Base-by-base conservation (phyloP, 495 filamentous ascomycete species). In the Penicillium canariense region DNA sequence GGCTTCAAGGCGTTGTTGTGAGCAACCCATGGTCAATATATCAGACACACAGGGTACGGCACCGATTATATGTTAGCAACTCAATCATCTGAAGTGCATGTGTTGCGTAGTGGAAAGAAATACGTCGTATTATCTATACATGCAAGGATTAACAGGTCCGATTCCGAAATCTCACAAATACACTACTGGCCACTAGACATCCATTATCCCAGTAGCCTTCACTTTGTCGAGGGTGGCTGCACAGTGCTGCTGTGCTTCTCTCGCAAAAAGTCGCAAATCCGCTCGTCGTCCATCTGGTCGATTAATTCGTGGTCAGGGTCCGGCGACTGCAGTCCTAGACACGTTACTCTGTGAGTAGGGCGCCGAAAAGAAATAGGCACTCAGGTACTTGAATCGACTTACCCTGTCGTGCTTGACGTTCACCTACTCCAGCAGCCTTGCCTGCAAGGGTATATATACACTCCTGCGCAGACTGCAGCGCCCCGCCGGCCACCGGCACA, bases 1-100 rank as follows among this genome's bases (percentile, higher is more conserved):
- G 70, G 70, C 0, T 71, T 75, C 43, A 60, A 44, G 30, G 65
- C 72, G 0, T 17, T 64, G 43, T 35, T 76, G 54, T 53, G n/a
- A 22, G 38, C 3, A n/a, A 5, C 6, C 1, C 25, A 17, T 1
- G 11, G 11, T 10, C 3, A 4, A 42, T 1, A 25, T 8, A 0
- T 2, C 38, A 0, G 20, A 42, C 8, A 39, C 22, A 8, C 36
- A 38, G 17, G 1, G 10, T 2, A 5, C 12, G 12, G 17, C 1
- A 39, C 36, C 0, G 18, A 1, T 7, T 39, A 10, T 2, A 22
- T 22, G 10, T 38, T 22, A 18, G 36, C 17, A n/a, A 39, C 1
- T 22, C 11, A n/a, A 2, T 14, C 25, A 25, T 5, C n/a, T n/a
- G n/a, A n/a, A n/a, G n/a, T n/a, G n/a, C n/a, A n/a, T n/a, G n/a